phyloP scores from a whole-genome alignment of 352 stramenopile genomes.

The Pythium coloratum region DNA sequence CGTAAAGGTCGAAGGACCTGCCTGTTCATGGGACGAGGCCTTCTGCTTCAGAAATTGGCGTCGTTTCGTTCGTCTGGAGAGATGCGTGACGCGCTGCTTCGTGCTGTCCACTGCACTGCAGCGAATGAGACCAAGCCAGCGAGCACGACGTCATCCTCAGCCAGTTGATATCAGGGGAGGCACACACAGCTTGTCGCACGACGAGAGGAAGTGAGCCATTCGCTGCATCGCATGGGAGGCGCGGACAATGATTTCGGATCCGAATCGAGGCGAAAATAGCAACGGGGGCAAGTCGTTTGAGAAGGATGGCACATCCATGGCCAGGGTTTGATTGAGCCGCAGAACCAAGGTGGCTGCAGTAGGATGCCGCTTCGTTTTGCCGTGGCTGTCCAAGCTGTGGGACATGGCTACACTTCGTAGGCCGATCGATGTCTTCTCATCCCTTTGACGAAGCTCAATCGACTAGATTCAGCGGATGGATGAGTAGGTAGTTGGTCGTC shows the following conservation, averaged over 20 bases:
- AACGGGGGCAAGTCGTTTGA: not conserved
- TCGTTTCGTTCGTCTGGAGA: not conserved
- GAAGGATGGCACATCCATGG: too few species aligned
- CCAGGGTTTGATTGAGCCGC: not conserved
- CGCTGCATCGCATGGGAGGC: not conserved
- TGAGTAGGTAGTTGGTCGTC: not conserved
- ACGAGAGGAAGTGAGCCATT: not conserved
- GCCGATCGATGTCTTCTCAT: not conserved
- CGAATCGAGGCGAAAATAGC: not conserved
- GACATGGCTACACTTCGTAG: not conserved
- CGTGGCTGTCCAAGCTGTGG: too few species aligned
- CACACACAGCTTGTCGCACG: not conserved
- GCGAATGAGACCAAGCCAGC: slow-evolving; percentile 2
- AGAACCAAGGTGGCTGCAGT: not conserved
- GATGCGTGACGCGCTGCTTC: slow-evolving; percentile 3
- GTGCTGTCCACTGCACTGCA: not conserved
- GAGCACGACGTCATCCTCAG: slow-evolving; percentile 4
- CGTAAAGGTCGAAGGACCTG: not conserved
- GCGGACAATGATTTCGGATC: not conserved
- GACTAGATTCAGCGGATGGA: not conserved
- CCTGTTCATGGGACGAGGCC: slow-evolving; percentile 1
- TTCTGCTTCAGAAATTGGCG: not conserved
- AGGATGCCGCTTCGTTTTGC: not conserved
- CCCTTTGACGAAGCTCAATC: not conserved
- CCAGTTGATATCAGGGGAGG: not conserved